Percentiles rank a stretch among this genome's conserved stretches.
Evolutionary conservation across 768 basidiomycete genomes (phyloP).

Genomic region (Chalciporus pseudorubinellus): DNA sequence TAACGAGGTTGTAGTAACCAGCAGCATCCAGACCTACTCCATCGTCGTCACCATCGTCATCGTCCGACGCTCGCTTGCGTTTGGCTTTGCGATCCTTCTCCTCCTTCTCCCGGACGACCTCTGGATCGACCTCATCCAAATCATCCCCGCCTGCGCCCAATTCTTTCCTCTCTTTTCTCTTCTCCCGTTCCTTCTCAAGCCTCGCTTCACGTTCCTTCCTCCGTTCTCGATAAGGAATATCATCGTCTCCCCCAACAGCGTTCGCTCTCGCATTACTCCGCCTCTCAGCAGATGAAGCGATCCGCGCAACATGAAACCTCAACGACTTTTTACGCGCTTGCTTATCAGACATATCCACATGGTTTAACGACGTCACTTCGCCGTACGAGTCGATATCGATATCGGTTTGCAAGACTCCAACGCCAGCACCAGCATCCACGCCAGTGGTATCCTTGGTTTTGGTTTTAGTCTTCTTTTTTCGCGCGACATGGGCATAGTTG

Average conservation of each 20-base stretch:
- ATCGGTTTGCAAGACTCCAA: not conserved
- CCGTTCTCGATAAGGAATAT: slow-evolving; percentile 84
- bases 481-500: slow-evolving; percentile 38
- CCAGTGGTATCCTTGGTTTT: slow-evolving; percentile 17
- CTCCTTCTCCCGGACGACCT: slow-evolving; percentile 26
- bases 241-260: slow-evolving; percentile 88
- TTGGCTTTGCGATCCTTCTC: slow-evolving; percentile 35
- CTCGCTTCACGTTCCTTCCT: slow-evolving; percentile 60
- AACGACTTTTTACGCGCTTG: slow-evolving; percentile 76
- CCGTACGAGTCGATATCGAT: slow-evolving; percentile 53
- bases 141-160: slow-evolving; percentile 60
- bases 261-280: slow-evolving; percentile 70
- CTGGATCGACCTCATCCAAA: slow-evolving; percentile 57
- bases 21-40: slow-evolving; percentile 45
- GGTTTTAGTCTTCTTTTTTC: slow-evolving; percentile 21
- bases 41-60: slow-evolving; percentile 42
- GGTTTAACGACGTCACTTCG: slow-evolving; percentile 66
- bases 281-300: slow-evolving; percentile 76
- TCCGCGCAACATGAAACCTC: slow-evolving; percentile 91
- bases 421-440: not conserved
- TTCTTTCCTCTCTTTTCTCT: slow-evolving; percentile 30
- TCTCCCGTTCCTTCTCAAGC: slow-evolving; percentile 44
- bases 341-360: slow-evolving; percentile 82
- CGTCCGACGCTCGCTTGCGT: slow-evolving; percentile 37
- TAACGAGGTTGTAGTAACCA: slow-evolving; percentile 91